Evolutionary conservation across 2,329 filamentous ascomycete species (phyloP), one percentile per base, ranked within the genome.

Genomic region (Cercospora nicotianae): DNA sequence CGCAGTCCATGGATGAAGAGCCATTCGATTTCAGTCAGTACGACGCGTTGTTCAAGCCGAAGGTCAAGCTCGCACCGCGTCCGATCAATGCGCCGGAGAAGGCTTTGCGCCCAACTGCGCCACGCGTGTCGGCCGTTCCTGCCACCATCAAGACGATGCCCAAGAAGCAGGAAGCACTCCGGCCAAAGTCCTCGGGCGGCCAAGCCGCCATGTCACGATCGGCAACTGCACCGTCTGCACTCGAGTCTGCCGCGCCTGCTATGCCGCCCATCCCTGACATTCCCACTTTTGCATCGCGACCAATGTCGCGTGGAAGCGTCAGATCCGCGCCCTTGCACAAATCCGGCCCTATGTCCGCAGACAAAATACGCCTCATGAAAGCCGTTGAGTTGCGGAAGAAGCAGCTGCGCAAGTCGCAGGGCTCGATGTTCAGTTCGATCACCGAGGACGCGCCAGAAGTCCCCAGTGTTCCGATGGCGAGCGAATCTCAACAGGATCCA

Each of bases 291-390:
- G 71, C 69, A 23, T 72, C 77, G n/a, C 72, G 78, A 42, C 79
- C 78, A 5, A 67, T 75, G 30, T 79, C 77, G 13, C 72, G 77
- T 28, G 77, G 77, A 57, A 79, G 77, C 66, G 71, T 77, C 39
- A 80, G 82, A 65, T 82, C 83, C 13, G 76, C 85, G 73, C 79
- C 83, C 53, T 77, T 82, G 26, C 75, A 77, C 66, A 77, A 75
- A 64, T 75, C 75, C 1, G 68, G 71, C 4, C 76, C 78, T 60
- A 90, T 96, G 75, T 93, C 92, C 1, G 92, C 92, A 0, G 95
- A 99, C 79, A 98, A 96, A 81, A 89, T 92, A 69, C 87, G 95
- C 64, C 83, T 99, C 70, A 94, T 97, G 92, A 97, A 96, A 81
- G 95, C 95, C 7, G 86, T 97, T 81, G 91, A 97, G 79, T 80